Conservation (phyloP, 2,329 filamentous ascomycete species). For the Calonectria pauciramosa region DNA sequence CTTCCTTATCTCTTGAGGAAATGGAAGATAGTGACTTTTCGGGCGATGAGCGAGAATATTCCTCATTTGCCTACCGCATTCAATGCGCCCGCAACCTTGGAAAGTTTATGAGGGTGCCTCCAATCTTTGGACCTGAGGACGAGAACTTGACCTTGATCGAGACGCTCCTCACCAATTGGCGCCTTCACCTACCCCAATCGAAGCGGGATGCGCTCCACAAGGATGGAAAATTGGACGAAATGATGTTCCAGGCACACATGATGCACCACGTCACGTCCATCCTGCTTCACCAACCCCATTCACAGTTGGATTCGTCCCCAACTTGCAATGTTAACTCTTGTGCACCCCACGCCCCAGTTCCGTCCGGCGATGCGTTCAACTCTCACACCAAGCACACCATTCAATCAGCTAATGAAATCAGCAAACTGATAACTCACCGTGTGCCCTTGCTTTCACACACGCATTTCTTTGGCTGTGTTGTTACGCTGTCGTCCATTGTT, state of each 20-base stretch:
- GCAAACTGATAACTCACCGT: constrained; percentile 80
- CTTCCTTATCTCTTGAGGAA: constrained; percentile 76
- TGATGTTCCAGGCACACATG: constrained; percentile 93
- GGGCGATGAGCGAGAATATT: constrained; percentile 78
- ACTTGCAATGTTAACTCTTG: constrained; percentile 74
- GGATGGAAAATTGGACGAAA: constrained; percentile 83
- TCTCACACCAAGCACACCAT: constrained; percentile 85
- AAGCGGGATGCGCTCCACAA: constrained; percentile 79
- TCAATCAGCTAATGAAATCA: constrained; percentile 82
- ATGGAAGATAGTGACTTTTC: constrained; percentile 84
- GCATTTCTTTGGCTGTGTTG: constrained; percentile 86
- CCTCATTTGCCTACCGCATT: constrained; percentile 88
- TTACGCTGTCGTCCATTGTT: constrained; percentile 84
- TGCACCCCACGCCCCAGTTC: constrained; percentile 69
- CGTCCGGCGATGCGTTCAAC: constrained; percentile 67
- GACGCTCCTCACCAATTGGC: constrained; percentile 77
- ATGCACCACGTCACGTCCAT: constrained; percentile 77
- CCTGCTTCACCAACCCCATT: constrained; percentile 84
- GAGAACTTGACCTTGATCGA: constrained; percentile 67
- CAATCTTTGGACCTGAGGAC: constrained; percentile 66
- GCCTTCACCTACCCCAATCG: constrained; percentile 79
- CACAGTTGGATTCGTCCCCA: constrained; percentile 77
- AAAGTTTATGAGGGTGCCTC: constrained; percentile 74
- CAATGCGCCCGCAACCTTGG: constrained; percentile 85
- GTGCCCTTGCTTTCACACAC: constrained; percentile 80